phyloP scores from a whole-genome alignment of 1,139 yeast genomes.

The Suhomyces taliae region DNA sequence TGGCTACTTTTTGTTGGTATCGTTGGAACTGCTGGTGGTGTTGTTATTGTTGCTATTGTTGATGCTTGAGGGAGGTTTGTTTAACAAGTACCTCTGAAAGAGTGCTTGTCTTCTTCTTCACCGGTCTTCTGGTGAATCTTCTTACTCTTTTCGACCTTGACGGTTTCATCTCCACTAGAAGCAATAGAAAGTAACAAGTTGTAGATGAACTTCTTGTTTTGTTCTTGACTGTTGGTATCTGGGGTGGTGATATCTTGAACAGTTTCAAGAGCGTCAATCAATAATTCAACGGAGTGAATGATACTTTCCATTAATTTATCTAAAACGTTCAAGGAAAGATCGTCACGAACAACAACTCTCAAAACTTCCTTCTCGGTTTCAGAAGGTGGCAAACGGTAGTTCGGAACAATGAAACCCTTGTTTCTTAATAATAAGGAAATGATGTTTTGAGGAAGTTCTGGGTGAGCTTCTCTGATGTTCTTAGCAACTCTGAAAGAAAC shows the following conservation, averaged over 20 bases:
- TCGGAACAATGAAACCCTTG: constrained; percentile 87
- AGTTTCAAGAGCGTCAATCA: constrained; percentile 40
- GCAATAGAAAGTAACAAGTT: constrained; percentile 40
- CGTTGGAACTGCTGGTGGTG: neutral
- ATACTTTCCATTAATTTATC: constrained; percentile 72
- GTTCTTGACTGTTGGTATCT: constrained; percentile 18
- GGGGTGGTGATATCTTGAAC: constrained; percentile 23
- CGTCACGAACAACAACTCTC: constrained; percentile 80
- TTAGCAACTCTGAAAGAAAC: constrained; percentile 79
- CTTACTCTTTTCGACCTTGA: constrained; percentile 25
- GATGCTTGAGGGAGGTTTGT: neutral
- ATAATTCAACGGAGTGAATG: constrained; percentile 53
- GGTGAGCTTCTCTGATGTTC: constrained; percentile 56
- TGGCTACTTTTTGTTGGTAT: neutral
- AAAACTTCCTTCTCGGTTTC: constrained; percentile 62
- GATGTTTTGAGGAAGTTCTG: constrained; percentile 84
- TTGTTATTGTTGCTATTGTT: neutral
- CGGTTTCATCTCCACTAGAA: constrained; percentile 35
- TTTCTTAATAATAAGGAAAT: constrained; percentile 71
- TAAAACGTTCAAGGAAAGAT: constrained; percentile 68
- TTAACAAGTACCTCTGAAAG: constrained; percentile 58
- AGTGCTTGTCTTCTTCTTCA: constrained; percentile 34
- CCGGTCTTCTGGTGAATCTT: constrained; percentile 26
- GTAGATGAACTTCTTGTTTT: constrained; percentile 27
- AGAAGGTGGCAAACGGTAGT: constrained; percentile 77